A percentile compares a stretch with the other conserved stretches of the same genome.
These are phyloP conservation scores for Phalaenopsis equestris DNA, from an alignment of 106 monocot species.

Conservation along the genomic window DNA sequence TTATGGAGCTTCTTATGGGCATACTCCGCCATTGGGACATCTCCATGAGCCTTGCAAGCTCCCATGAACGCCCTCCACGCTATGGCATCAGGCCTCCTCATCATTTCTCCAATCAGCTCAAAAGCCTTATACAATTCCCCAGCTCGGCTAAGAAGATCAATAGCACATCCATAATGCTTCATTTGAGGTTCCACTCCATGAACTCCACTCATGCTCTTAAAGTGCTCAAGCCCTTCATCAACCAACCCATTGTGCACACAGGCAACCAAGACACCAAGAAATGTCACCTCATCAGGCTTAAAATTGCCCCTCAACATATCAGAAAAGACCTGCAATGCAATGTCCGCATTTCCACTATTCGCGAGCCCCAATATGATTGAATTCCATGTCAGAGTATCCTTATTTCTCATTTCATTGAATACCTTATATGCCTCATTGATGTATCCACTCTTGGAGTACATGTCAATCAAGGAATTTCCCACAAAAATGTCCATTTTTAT, in stretches of 20 bases:
- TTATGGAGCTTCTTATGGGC: slow-evolving; percentile 23
- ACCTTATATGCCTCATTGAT: slow-evolving; percentile 27
- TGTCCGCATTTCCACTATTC: slow-evolving; percentile 22
- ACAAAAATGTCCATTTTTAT: slow-evolving; percentile 31
- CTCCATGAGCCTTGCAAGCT: slow-evolving; percentile 33
- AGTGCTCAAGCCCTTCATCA: slow-evolving; percentile 30
- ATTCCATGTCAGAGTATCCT: slow-evolving; percentile 42
- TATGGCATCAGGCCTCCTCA: slow-evolving; percentile 19
- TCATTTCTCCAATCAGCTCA: slow-evolving; percentile 34
- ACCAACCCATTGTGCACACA: slow-evolving; percentile 28
- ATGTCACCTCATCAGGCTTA: slow-evolving; percentile 31
- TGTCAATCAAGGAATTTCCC: slow-evolving; percentile 40
- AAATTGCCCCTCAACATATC: slow-evolving; percentile 32
- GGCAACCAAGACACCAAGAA: slow-evolving; percentile 33
- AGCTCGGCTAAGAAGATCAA: slow-evolving; percentile 31
- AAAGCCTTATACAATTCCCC: slow-evolving; percentile 35
- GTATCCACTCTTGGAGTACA: slow-evolving; percentile 43
- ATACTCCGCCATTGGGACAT: slow-evolving; percentile 29
- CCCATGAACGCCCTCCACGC: slow-evolving; percentile 42
- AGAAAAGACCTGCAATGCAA: slow-evolving; percentile 21
- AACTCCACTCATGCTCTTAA: slow-evolving; percentile 30
- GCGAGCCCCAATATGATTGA: slow-evolving; percentile 31
- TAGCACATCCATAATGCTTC: slow-evolving; percentile 53
- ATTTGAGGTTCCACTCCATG: slow-evolving; percentile 34
- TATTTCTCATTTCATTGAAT: slow-evolving; percentile 28